A percentile compares a stretch with the other conserved stretches of the same genome.
These are phyloP conservation scores for Lepidium campestre DNA, from an alignment of 441 rosid genomes.

Conservation along the genomic window DNA sequence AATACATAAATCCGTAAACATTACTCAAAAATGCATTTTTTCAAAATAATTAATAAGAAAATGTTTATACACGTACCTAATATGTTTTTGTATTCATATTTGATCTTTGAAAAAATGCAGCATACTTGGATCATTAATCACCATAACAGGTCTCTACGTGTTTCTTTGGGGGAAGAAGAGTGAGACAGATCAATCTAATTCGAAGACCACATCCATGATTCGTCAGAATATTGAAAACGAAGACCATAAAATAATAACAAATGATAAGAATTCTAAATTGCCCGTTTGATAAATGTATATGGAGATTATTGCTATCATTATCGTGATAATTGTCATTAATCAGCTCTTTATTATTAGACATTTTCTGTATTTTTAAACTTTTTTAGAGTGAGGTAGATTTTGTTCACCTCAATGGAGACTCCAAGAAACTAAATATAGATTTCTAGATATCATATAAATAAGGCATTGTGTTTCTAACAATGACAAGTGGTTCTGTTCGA, in stretches of 20 bases:
- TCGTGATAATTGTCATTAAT: not conserved
- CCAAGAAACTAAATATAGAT: not conserved
- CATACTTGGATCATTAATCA: conserved; percentile 37
- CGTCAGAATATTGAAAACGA: conserved; percentile 10
- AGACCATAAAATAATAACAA: not conserved
- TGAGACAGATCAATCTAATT: conserved; percentile 23
- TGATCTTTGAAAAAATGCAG: conserved; percentile 17
- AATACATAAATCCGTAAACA: too few species aligned
- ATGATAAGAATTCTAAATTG: conserved; percentile 5
- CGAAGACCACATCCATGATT: not conserved
- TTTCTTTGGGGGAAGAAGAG: conserved; percentile 48
- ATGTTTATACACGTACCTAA: too few species aligned
- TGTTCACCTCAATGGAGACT: not conserved
- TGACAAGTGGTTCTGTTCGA: not conserved
- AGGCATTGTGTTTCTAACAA: too few species aligned
- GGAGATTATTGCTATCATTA: not conserved
- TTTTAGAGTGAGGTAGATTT: not conserved
- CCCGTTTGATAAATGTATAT: conserved; percentile 8
- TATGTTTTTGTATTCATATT: not conserved
- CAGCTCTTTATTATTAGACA: not conserved
- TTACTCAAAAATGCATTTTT: too few species aligned
- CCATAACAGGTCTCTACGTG: conserved; percentile 39
- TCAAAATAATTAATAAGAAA: too few species aligned
- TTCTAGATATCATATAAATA: too few species aligned
- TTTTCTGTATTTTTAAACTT: not conserved